Conservation (phyloP, 2,329 filamentous ascomycete species). For the Colletotrichum camelliae region DNA sequence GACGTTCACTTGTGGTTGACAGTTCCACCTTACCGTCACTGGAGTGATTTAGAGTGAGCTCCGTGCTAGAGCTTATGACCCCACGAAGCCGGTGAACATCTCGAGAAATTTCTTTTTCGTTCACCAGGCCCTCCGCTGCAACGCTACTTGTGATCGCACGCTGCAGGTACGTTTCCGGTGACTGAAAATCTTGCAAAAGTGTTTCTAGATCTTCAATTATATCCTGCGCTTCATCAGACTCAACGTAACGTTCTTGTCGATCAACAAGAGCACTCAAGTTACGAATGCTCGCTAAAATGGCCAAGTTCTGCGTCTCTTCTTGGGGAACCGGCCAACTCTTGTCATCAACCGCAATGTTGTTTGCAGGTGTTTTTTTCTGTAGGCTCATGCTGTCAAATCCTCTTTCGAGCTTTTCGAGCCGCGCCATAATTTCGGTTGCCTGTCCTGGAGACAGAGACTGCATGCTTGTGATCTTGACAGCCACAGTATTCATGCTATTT, state of each 20-base stretch:
- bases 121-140: background rate
- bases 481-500: background rate
- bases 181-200: background rate
- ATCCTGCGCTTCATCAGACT: background rate
- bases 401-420: background rate
- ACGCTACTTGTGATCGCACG: too few species aligned
- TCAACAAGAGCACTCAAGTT: background rate
- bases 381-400: background rate
- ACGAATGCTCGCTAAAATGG: background rate
- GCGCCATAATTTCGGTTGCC: too few species aligned
- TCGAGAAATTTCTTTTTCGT: background rate
- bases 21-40: background rate
- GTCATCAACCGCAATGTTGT: background rate
- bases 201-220: background rate
- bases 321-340: background rate
- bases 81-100: background rate
- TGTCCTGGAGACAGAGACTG: too few species aligned
- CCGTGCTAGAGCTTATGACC: background rate
- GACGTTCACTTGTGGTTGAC: background rate
- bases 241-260: rapidly evolving
- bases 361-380: background rate
- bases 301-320: background rate
- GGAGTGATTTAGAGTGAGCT: background rate
- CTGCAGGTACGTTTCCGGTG: background rate
- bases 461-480: too few species aligned